These are phyloP conservation scores for Anthoceros angustus DNA, from an alignment of 225 moss, liverwort and hornwort species.

Conservation along the genomic window DNA sequence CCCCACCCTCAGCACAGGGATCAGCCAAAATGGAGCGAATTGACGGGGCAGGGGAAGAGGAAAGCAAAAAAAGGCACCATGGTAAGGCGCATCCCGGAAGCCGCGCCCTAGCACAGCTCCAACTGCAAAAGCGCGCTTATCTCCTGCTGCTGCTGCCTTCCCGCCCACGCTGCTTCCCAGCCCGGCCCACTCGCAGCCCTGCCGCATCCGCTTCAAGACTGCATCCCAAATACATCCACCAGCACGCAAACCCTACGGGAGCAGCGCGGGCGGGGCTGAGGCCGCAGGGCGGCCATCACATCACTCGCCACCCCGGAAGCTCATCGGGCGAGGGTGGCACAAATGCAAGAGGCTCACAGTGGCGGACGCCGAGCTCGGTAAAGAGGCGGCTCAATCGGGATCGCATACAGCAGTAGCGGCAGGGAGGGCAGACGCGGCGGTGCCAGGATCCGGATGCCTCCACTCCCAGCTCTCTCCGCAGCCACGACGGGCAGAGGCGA, in stretches of 20 bases:
- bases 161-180: background rate
- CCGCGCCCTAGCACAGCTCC: too few relatives aligned
- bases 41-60: too few relatives aligned
- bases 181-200: background rate
- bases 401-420: background rate
- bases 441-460: too few relatives aligned
- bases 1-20: too few relatives aligned
- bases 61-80: too few relatives aligned
- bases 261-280: background rate
- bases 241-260: background rate
- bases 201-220: conserved; percentile 1
- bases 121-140: too few relatives aligned
- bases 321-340: background rate
- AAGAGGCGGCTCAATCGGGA: background rate
- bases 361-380: background rate
- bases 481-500: too few relatives aligned
- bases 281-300: background rate
- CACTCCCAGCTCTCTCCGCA: too few relatives aligned
- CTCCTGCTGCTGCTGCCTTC: too few relatives aligned
- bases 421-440: too few relatives aligned
- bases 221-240: background rate
- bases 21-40: too few relatives aligned
- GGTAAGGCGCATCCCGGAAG: too few relatives aligned
- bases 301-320: background rate
- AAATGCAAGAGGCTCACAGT: background rate